Evolutionary conservation across 2,329 filamentous ascomycete species (phyloP).

Genomic region (Claviceps sp.): DNA sequence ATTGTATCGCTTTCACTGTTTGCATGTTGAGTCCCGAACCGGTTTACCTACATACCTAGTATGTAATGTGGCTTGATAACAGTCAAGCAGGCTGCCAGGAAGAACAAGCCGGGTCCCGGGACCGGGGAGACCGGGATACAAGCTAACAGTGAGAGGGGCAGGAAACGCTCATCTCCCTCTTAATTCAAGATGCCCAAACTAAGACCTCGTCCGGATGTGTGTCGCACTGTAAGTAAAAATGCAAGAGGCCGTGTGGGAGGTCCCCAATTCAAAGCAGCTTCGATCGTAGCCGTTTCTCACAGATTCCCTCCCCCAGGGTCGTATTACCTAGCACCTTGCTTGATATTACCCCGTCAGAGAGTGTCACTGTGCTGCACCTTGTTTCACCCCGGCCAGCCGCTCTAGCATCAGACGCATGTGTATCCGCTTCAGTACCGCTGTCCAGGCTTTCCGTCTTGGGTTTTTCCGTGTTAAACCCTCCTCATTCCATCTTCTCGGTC

Average conservation of each 20-base stretch:
- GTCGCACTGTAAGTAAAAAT: slow-evolving; percentile 16
- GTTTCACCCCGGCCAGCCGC: slow-evolving; percentile 29
- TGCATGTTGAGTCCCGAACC: slow-evolving; percentile 16
- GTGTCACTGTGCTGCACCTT: slow-evolving; percentile 39
- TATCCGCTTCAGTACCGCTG: slow-evolving; percentile 2
- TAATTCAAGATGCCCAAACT: not conserved
- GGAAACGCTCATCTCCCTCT: slow-evolving; percentile 3
- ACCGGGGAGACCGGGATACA: too few relatives aligned
- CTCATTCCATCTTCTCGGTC: not conserved
- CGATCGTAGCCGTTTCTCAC: slow-evolving; percentile 25
- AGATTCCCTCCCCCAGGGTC: slow-evolving; percentile 27
- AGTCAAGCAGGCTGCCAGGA: slow-evolving; percentile 10
- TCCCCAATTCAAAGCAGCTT: slow-evolving; percentile 19
- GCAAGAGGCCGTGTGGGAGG: slow-evolving; percentile 22
- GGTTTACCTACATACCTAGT: slow-evolving; percentile 3
- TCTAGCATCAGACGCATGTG: slow-evolving; percentile 13
- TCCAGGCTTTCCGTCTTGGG: not conserved
- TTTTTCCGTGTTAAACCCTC: not conserved
- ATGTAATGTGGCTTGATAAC: not conserved
- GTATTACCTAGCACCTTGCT: slow-evolving; percentile 29
- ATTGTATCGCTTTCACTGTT: slow-evolving; percentile 10
- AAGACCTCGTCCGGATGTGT: slow-evolving; percentile 12
- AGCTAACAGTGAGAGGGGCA: not conserved
- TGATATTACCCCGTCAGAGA: slow-evolving; percentile 9
- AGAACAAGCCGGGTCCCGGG: not conserved